Evolutionary conservation across 2,329 filamentous ascomycete species (phyloP), one percentile per base, ranked within the genome.

Genomic region (Alternaria tenuissima): DNA sequence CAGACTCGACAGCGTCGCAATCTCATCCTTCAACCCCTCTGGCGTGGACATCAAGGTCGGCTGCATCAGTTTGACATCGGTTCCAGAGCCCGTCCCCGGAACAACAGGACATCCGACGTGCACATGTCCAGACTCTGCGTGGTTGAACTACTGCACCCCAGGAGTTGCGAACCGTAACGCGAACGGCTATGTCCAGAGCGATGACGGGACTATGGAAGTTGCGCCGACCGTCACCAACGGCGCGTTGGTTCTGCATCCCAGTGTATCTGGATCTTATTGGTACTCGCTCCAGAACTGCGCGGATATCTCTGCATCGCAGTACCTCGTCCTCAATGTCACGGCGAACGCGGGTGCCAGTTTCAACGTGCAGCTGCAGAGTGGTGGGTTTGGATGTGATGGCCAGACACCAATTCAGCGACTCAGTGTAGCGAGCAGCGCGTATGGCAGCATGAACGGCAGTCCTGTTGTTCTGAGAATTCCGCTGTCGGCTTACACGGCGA

Each of bases 281-380:
- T 60, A 60, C 57, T 60, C 57, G 41, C 47, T 60, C 2, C 57
- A 60, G 9, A 57, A 52, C 41, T 60, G 57, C 7, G 44, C 20
- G 2, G 57, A 60, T 26, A n/a, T 57, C 7, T 60, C 57, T 2
- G 2, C 46, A 1, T 57, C 46, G 3, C 11, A 24, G 1, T 52
- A 34, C 39, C 57, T 60, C 9, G n/a, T 38, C 12, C 39, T 60
- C 26, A 60, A 57, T 26, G 57, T 60, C 26, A 60, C 57, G 4
- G 57, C 57, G 1, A 60, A 26, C 2, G 24, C 53, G 2, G 57
- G 57, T 16, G 57, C 57, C 0, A 46, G 52, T 9, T 60, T 60
- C 47, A 60, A 60, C n/a, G 20, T 60, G 12, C 57, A 60, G 22
- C 26, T 60, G 39, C 57, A 60, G 9, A 60, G 57, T 12, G 57